Percentiles rank a stretch among this genome's conserved stretches.
phyloP scores from a whole-genome alignment of 495 filamentous ascomycete genomes.

The Antarctomyces pellizariae region DNA sequence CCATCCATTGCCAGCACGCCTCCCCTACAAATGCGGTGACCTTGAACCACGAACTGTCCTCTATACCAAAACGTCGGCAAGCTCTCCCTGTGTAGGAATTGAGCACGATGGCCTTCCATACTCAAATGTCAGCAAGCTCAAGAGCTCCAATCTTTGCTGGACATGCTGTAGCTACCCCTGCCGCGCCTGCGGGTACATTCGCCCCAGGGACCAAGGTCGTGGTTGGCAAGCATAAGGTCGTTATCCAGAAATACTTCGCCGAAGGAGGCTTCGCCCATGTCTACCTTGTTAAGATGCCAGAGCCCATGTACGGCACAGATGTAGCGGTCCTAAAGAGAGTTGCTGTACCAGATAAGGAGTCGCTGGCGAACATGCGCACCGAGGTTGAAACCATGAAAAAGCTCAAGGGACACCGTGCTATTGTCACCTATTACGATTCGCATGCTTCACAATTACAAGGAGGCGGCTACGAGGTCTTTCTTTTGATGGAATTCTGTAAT shows the following conservation, averaged over 20 bases:
- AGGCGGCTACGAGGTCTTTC: slow-evolving; percentile 90
- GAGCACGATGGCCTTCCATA: background rate
- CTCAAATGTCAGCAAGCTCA: slow-evolving; percentile 2
- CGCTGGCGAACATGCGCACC: slow-evolving; percentile 84
- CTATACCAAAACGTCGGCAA: no score
- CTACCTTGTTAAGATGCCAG: slow-evolving; percentile 73
- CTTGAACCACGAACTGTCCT: no score
- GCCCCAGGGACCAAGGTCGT: slow-evolving; percentile 86
- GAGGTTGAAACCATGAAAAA: slow-evolving; percentile 99
- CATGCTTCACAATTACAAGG: slow-evolving; percentile 84
- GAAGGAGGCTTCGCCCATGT: slow-evolving; percentile 98
- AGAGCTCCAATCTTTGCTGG: slow-evolving; percentile 13
- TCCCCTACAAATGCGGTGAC: no score
- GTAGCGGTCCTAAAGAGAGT: slow-evolving; percentile 84
- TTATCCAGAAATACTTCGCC: slow-evolving; percentile 95
- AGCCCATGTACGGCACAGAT: slow-evolving; percentile 57
- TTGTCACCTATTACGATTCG: slow-evolving; percentile 95
- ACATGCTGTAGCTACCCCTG: slow-evolving; percentile 16
- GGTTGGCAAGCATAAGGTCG: slow-evolving; percentile 72
- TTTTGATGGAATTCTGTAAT: slow-evolving; percentile 85
- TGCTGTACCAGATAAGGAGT: slow-evolving; percentile 88
- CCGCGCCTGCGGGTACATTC: slow-evolving; percentile 70
- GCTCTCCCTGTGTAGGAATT: no score
- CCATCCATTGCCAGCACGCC: no score
- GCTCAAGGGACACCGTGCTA: slow-evolving; percentile 81